Base-by-base conservation (phyloP, 768 basidiomycete species). In the Mycena vulgaris region DNA sequence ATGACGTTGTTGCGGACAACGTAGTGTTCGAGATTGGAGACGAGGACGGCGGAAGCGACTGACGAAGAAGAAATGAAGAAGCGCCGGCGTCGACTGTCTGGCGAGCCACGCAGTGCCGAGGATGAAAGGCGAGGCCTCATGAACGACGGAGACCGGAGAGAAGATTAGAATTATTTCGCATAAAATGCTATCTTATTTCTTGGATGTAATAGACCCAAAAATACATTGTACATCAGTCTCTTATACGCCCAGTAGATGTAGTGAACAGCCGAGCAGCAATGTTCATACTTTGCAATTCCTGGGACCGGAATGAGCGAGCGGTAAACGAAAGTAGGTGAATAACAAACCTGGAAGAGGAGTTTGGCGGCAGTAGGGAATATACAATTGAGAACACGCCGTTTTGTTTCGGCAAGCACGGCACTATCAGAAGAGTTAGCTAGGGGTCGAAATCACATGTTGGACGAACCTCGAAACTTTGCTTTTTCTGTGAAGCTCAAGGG, bases 321-420 rank as follows among this genome's bases (percentile, higher is more conserved):
- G 61, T 55, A 39, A 39, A 45, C 21, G 49, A 13, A 2, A 61
- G 67, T 11, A 23, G 17, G 49, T 28, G 35, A 30, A 57, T n/a
- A 19, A 79, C 86, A 48, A 76, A 91, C 95, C 90, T 98, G 97
- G 92, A 98, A 96, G 51, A 98, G 87, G 63, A 98, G 82, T 80
- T 99, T 98, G 23, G 97, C 97, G 14, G 98, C 97, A 78, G n/a
- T 99, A 99, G 30, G 98, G 97, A 79, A 97, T 95, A 75, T 95
- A 94, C 8, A 95, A 79, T 74, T 96, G 96, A 58, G 95, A 95
- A 79, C 93, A 93, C 35, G 95, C 95, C 21, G 96, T 97, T 85
- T 97, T 97, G 85, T 98, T 98, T 79, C 96, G 94, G 83, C 97
- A 99, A 27, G 96, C 94, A 63, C 97, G 94, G 78, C 98, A 99